Base-by-base conservation (phyloP, 73 alveolate species). In the Paramecium bursaria region DNA sequence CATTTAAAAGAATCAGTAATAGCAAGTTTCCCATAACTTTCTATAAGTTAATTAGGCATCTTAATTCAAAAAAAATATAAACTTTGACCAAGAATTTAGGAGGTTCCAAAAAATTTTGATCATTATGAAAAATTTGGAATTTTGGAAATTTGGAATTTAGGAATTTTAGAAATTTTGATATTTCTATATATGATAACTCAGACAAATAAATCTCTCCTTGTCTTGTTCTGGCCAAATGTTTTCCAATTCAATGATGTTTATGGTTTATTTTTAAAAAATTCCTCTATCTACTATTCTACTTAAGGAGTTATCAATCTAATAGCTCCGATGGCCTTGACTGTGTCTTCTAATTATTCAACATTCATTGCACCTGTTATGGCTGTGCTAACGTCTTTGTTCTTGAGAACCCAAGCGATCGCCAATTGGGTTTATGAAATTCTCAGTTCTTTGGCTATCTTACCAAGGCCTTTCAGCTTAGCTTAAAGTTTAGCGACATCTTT, bases 341-440 rank as follows among this genome's bases (percentile, higher is more conserved):
- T 96, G 60, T 95, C 98, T 55, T 90, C 96, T 25, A 96, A 67
- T 85, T 96, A 92, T 39, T 88, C 90, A 49, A 87, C 86, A 85
- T 86, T 86, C 13, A 96, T 88, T 23, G 97, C 96, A 0, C 98
- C 98, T 22, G 94, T 75, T 7, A 95, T 91, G 48, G 95, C 96
- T 19, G 99, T 87, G 50, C 95, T 80, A 3, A 95, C 95, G 55
- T 95, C 98, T 22, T 85, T 85, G 67, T 95, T 93, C 27, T 67
- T 92, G 82, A 95, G 39, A 11, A 91, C 92, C 99, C 99, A 95
- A 39, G 98, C 98, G 73, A 95, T 85, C 4, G 97, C 94, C 50
- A 95, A 92, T 75, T 94, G 92, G 3, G 99, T 90, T 46, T 91
- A 75, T 26, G 97, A 48, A 51, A 90, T 85, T 31, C 91, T 90